phyloP scores from a whole-genome alignment of 2,329 filamentous ascomycete genomes.

The Colletotrichum endophyticum region DNA sequence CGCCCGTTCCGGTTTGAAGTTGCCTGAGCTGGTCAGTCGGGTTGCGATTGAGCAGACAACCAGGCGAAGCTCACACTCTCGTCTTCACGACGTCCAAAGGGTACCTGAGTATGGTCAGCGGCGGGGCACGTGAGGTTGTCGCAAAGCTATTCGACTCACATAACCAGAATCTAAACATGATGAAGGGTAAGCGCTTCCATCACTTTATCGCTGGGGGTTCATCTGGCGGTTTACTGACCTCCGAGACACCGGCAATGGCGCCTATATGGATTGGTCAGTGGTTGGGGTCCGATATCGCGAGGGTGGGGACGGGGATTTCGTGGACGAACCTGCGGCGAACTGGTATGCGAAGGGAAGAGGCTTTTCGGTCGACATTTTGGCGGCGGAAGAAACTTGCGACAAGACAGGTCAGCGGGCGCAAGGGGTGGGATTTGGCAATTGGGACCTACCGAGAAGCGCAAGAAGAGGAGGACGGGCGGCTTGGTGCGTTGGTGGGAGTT shows the following conservation, averaged over 20 bases:
- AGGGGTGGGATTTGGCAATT: background rate
- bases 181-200: slow-evolving; percentile 26
- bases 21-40: slow-evolving; percentile 62
- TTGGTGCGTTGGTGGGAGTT: background rate
- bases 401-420: background rate
- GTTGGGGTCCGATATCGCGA: slow-evolving; percentile 23
- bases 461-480: background rate
- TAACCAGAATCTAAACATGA: slow-evolving; percentile 77
- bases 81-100: slow-evolving; percentile 99
- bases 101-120: slow-evolving; percentile 69
- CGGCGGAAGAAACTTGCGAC: background rate
- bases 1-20: slow-evolving; percentile 78
- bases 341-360: slow-evolving; percentile 93
- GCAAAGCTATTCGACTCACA: slow-evolving; percentile 58
- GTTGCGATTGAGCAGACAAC: background rate
- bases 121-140: slow-evolving; percentile 21
- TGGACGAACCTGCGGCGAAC: slow-evolving; percentile 81
- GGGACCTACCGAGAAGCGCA: slow-evolving; percentile 7
- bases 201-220: background rate
- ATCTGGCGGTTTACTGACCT: slow-evolving; percentile 66
- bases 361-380: slow-evolving; percentile 69
- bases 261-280: slow-evolving; percentile 51
- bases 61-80: slow-evolving; percentile 73
- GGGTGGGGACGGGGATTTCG: slow-evolving; percentile 25
- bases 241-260: slow-evolving; percentile 96